Conservation (phyloP, 805 yeast genomes). For the Wickerhamiella cacticola region DNA sequence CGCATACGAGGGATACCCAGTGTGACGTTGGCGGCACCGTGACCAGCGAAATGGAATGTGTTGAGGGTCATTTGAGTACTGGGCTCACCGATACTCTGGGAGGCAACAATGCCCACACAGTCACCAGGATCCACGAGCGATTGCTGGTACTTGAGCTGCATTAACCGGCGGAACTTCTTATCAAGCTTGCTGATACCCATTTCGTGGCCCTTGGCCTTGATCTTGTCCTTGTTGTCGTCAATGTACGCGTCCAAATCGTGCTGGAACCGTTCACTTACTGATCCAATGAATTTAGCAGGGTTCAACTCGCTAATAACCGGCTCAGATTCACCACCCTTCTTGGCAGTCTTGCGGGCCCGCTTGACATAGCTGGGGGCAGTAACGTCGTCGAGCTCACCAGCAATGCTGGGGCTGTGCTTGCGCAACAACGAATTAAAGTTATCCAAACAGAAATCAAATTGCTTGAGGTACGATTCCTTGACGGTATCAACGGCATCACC, state of each 20-base stretch:
- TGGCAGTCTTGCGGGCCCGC: conserved; percentile 55
- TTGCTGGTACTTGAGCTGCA: conserved; percentile 98
- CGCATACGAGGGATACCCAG: conserved; percentile 99
- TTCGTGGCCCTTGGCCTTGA: conserved; percentile 8
- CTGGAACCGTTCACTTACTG: conserved; percentile 85
- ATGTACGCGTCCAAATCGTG: conserved; percentile 63
- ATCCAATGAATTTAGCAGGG: conserved; percentile 83
- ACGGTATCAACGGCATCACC: conserved; percentile 94
- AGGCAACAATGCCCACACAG: conserved; percentile 95
- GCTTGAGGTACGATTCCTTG: conserved; percentile 85
- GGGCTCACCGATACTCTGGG: conserved; percentile 98
- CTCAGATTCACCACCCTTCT: conserved; percentile 58
- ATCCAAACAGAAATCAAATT: conserved; percentile 84
- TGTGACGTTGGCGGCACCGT: conserved; percentile 99
- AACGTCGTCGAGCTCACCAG: conserved; percentile 66
- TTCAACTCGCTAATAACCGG: conserved; percentile 77
- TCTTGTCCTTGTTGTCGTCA: conserved; percentile 39
- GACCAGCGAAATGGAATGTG: conserved; percentile 98
- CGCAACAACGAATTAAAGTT: conserved; percentile 77
- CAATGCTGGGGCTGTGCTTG: conserved; percentile 74
- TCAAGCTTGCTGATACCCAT: conserved; percentile 48
- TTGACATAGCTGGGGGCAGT: conserved; percentile 69
- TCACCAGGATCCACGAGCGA: conserved; percentile 94
- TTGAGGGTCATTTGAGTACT: conserved; percentile 97
- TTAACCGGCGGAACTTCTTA: conserved; percentile 85